Conservation (phyloP, 768 basidiomycete genomes). For the Pleurotus cornucopiae region DNA sequence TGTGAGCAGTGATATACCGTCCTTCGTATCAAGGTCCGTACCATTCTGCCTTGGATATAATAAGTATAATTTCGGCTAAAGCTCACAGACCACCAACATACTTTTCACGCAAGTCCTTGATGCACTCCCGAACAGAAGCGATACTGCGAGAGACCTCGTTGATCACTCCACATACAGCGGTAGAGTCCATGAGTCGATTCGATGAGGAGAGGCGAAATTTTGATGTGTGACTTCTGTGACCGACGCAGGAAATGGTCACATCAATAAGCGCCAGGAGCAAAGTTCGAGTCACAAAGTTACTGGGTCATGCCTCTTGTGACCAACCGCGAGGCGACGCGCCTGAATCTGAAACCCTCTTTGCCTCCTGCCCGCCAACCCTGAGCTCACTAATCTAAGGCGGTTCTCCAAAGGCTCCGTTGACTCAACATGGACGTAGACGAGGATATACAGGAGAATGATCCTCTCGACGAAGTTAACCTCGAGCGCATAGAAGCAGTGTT, state of each 20-base stretch:
- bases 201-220: no score
- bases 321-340: not conserved
- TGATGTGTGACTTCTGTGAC: no score
- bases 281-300: no score
- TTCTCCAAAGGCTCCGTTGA: no score
- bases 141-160: slow-evolving; percentile 64
- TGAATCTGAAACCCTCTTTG: not conserved
- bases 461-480: not conserved
- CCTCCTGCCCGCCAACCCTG: not conserved
- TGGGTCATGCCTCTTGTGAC: not conserved
- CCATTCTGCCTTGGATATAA: slow-evolving; percentile 16
- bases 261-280: no score
- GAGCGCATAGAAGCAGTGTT: not conserved
- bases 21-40: slow-evolving; percentile 43
- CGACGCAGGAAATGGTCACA: no score
- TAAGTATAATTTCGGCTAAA: slow-evolving; percentile 1
- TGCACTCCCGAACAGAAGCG: slow-evolving; percentile 50
- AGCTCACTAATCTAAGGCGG: not conserved
- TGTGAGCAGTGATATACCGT: slow-evolving; percentile 89
- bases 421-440: no score
- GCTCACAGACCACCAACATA: slow-evolving; percentile 24
- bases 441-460: not conserved
- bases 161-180: slow-evolving; percentile 26
- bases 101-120: slow-evolving; percentile 55
- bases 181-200: not conserved